Conservation (phyloP, 1,284 basidiomycete genomes). For the Porodaedalea pini region DNA sequence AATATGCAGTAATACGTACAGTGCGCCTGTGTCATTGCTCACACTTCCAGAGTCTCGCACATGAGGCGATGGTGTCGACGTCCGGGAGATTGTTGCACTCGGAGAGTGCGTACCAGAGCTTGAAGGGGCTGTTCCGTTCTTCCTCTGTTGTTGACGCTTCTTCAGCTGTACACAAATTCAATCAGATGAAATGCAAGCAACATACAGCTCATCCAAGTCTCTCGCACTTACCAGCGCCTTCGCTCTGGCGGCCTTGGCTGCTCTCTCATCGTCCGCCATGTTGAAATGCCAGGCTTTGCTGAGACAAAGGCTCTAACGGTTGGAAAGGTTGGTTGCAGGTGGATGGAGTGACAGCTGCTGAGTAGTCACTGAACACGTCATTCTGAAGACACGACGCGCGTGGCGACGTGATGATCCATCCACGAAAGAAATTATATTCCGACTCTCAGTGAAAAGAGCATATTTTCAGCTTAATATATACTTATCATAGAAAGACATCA, state of each 20-base stretch:
- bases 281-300: background rate
- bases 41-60: slow-evolving; percentile 26
- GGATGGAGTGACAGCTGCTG: no score
- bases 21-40: slow-evolving; percentile 32
- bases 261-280: slow-evolving; percentile 69
- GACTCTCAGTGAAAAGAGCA: slow-evolving; percentile 3
- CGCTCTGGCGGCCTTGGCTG: slow-evolving; percentile 73
- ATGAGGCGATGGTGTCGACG: slow-evolving; percentile 26
- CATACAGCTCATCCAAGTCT: slow-evolving; percentile 10
- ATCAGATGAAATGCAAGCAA: slow-evolving; percentile 17
- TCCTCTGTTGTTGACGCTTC: slow-evolving; percentile 69
- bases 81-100: slow-evolving; percentile 47
- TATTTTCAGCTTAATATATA: slow-evolving; percentile 15
- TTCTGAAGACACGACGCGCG: background rate
- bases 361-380: background rate
- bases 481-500: slow-evolving; percentile 16
- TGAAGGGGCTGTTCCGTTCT: slow-evolving; percentile 38
- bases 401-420: background rate
- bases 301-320: no score
- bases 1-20: slow-evolving; percentile 10
- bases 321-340: no score
- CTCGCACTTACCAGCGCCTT: slow-evolving; percentile 61
- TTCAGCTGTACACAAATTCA: slow-evolving; percentile 47
- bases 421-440: background rate
- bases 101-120: slow-evolving; percentile 35